Evolutionary conservation across 2,329 filamentous ascomycete species (phyloP).

Genomic region (Phaeosphaeria sp.): DNA sequence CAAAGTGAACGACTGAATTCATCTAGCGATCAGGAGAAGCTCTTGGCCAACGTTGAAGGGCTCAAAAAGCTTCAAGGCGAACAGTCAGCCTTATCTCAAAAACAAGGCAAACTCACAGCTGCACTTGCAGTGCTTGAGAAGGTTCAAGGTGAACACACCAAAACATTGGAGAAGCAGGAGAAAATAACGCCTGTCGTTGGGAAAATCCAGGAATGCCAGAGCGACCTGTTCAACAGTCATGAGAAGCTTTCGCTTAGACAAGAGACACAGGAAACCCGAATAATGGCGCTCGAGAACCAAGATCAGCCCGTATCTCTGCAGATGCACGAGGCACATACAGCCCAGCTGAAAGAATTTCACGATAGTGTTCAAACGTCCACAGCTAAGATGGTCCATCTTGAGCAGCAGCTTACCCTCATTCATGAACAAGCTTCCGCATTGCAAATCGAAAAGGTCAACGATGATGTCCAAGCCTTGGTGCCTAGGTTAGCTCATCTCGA

Average conservation of each 20-base stretch:
- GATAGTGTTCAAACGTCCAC: too few relatives aligned
- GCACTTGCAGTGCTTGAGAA: neutral
- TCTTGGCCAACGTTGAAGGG: too few relatives aligned
- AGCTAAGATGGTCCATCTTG: too few relatives aligned
- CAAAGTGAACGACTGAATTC: too few relatives aligned
- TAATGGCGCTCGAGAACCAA: neutral
- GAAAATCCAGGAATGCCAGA: neutral
- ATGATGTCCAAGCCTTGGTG: neutral
- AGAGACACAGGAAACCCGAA: neutral
- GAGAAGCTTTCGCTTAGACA: neutral
- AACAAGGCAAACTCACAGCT: neutral
- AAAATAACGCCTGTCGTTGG: neutral
- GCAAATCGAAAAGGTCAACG: neutral
- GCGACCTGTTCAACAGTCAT: neutral
- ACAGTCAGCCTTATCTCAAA: too few relatives aligned
- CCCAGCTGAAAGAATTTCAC: too few relatives aligned
- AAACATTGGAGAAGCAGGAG: neutral
- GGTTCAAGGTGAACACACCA: neutral
- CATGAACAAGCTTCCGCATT: too few relatives aligned
- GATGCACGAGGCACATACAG: too few relatives aligned
- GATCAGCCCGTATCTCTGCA: neutral
- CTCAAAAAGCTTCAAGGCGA: too few relatives aligned
- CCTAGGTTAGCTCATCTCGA: neutral
- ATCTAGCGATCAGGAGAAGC: too few relatives aligned
- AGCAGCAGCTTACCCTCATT: too few relatives aligned